Base-by-base conservation (phyloP, 331 rosid genomes). In the Prunus yedoensis region DNA sequence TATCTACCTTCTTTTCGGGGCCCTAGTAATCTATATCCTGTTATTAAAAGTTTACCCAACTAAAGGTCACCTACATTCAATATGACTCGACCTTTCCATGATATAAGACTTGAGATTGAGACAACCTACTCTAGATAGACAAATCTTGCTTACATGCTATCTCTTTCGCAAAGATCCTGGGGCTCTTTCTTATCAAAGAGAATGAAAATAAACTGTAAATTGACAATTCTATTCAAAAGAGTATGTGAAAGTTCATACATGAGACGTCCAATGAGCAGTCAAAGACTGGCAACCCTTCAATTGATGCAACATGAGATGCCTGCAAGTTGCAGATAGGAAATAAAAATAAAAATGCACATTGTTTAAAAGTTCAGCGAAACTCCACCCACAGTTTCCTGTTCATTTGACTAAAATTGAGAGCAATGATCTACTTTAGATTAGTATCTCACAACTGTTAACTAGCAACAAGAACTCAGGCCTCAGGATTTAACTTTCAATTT, bases 181-280 rank as follows among this genome's bases (percentile, higher is more conserved):
- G 50, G 56, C 60, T 58, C 80, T 68, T 53, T 21, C 58, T 52
- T 17, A 67, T 57, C 11, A 56, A 78, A 73, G 70, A 51, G 54
- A 67, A 75, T 4, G 9, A 18, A 32, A 67, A 25, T 4, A 27
- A 46, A 77, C 59, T 52, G 62, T 62, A 58, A 66, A 74, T 75
- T 28, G 15, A 65, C 46, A 73, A 72, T 9, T 15, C 46, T 64
- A 68, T 18, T 5, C 12, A 68, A 71, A 80, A 78, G 71, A 14
- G 74, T 69, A 74, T 28, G 70, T 41, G 15, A 74, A 66, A 77
- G 60, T 69, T 18, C 78, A 71, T 94, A 94, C 99, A 92, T 79
- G 99, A 85, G 82, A 90, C 87, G 83, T 84, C 87, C 28, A 83
- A 3, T 4, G 90, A 81, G 88, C 97, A 92, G 84, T 94, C 97